phyloP scores from a whole-genome alignment of 2,329 filamentous ascomycete species.

The Trichophyton verrucosum region DNA sequence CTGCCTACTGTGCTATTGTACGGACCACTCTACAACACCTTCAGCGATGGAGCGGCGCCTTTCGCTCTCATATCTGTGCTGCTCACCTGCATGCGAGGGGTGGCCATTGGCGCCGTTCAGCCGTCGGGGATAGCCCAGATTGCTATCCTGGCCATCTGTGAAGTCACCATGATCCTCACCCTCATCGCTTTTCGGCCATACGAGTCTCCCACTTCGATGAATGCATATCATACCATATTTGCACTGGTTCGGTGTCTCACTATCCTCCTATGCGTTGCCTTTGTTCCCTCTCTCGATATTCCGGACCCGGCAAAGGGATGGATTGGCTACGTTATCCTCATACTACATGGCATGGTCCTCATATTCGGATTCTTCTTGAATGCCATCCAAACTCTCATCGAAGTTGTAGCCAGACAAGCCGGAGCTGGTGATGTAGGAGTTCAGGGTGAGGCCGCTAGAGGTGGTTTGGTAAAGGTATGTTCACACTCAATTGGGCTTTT shows the following conservation, averaged over 20 bases:
- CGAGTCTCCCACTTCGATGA: slow-evolving; percentile 88
- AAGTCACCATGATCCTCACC: slow-evolving; percentile 79
- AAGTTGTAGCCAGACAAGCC: slow-evolving; percentile 69
- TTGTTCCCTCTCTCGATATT: slow-evolving; percentile 71
- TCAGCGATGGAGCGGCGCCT: slow-evolving; percentile 80
- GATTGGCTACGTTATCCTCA: slow-evolving; percentile 84
- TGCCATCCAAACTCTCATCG: slow-evolving; percentile 76
- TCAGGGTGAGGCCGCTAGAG: slow-evolving; percentile 55
- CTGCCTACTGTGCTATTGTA: slow-evolving; percentile 79
- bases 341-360: slow-evolving; percentile 73
- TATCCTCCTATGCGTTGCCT: slow-evolving; percentile 65
- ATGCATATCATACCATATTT: slow-evolving; percentile 83
- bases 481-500: neutral
- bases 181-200: slow-evolving; percentile 85
- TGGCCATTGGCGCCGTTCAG: slow-evolving; percentile 86
- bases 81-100: slow-evolving; percentile 71
- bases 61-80: slow-evolving; percentile 81
- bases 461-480: slow-evolving; percentile 64
- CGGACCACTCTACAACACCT: slow-evolving; percentile 93
- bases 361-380: slow-evolving; percentile 91
- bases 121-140: slow-evolving; percentile 87
- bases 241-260: slow-evolving; percentile 63
- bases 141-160: slow-evolving; percentile 82
- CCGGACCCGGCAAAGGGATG: slow-evolving; percentile 73
- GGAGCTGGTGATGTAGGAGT: slow-evolving; percentile 59